phyloP scores from a whole-genome alignment of 2,329 filamentous ascomycete species.

The Pezicula carpinea region DNA sequence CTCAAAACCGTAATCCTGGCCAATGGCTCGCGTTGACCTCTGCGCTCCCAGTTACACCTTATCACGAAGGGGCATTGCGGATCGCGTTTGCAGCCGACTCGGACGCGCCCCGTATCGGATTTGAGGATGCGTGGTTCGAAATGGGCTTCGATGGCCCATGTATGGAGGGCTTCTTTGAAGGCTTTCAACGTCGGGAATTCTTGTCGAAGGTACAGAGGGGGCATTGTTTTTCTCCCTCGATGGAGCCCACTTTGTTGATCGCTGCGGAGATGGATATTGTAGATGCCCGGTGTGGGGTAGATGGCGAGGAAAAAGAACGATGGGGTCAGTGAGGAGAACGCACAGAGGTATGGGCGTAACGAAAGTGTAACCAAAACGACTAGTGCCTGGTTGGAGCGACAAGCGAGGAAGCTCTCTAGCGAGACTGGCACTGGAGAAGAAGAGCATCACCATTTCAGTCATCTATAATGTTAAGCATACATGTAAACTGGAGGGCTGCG shows the following conservation, averaged over 20 bases:
- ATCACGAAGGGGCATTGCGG: slow-evolving; percentile 28
- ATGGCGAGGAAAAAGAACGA: not conserved
- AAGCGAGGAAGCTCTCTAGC: too few relatives aligned
- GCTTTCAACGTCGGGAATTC: slow-evolving; percentile 29
- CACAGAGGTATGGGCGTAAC: too few relatives aligned
- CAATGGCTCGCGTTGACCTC: slow-evolving; percentile 23
- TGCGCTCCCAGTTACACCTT: slow-evolving; percentile 29
- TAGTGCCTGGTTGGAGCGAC: too few relatives aligned
- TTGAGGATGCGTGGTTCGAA: slow-evolving; percentile 30
- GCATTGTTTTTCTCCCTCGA: slow-evolving; percentile 17
- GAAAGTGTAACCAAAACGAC: too few relatives aligned
- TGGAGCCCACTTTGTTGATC: not conserved
- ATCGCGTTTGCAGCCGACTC: slow-evolving; percentile 29
- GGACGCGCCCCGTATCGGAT: slow-evolving; percentile 27
- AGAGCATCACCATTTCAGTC: too few relatives aligned
- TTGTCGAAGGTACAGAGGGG: slow-evolving; percentile 26
- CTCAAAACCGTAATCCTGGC: slow-evolving; percentile 26
- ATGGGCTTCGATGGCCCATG: slow-evolving; percentile 30
- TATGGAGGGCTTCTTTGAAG: slow-evolving; percentile 29
- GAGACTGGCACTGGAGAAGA: too few relatives aligned
- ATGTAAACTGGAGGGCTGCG: too few relatives aligned
- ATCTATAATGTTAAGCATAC: too few relatives aligned
- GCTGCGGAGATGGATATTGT: slow-evolving; percentile 1
- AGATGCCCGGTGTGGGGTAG: not conserved
- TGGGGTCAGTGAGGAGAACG: not conserved